Base-by-base conservation (phyloP, 2,329 filamentous ascomycete genomes). In the Botrytis pseudocinerea region DNA sequence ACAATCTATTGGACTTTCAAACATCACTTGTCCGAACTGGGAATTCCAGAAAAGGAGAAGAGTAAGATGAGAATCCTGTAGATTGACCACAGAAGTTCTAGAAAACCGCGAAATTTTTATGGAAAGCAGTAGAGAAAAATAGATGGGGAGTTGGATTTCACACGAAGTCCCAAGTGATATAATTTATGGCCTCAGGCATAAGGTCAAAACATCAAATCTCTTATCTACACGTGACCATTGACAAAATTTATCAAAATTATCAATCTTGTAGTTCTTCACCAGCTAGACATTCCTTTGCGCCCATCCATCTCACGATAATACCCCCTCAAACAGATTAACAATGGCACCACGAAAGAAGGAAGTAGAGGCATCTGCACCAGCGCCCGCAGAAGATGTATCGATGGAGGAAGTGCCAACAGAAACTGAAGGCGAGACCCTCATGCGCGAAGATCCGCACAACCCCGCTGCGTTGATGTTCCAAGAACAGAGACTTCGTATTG, bases 401-500 rank as follows among this genome's bases (percentile, higher is more conserved):
- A 80, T 80, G 78, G 73, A 51, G 16, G 79, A 80, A 10, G 78
- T 72, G 20, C 70, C 76, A 8, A 73, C 51, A 32, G 62, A 72
- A 42, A 42, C 65, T 42, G 63, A 69, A 70, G 70, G 70, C 25
- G 70, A 72, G 18, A 54, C 60, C 16, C 59, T 62, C 18, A 72
- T 70, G 59, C 72, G 65, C 38, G 57, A 65, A 71, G 74, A 62
- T 69, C 73, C 46, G 73, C 75, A 72, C 54, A 75, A 76, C 68
- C 76, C 77, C 59, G 70, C 70, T 16, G 72, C 57, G n/a, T 48
- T 75, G 48, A 72, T 64, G 38, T 70, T 72, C 48, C 73, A 76
- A n/a, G 77, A 78, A 72, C 76, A 79, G 70, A 74, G 77, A 42
- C 78, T 80, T 65, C 73, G 76, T 64, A 77, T 79, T 74, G 78